These are phyloP conservation scores for Lasiodiplodia sp. DNA, from an alignment of 2,329 filamentous ascomycete species.

Conservation along the genomic window DNA sequence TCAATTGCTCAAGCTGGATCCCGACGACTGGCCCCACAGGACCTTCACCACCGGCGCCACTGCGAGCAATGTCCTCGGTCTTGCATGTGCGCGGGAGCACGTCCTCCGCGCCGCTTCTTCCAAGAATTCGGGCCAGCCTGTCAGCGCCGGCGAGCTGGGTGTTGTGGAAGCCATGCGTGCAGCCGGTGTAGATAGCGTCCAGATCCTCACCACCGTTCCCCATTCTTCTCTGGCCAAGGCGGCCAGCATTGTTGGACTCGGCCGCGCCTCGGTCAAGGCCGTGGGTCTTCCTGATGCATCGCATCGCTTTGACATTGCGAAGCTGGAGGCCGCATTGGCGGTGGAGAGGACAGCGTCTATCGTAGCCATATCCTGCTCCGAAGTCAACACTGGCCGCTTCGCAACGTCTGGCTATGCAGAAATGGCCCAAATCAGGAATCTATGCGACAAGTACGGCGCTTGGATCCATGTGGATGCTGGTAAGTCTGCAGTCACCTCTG, in stretches of 20 bases:
- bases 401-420: constrained; percentile 67
- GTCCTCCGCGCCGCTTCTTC: constrained; percentile 59
- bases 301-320: constrained; percentile 73
- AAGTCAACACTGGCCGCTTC: constrained; percentile 90
- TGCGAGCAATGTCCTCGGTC: constrained; percentile 68
- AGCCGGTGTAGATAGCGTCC: constrained; percentile 71
- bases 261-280: constrained; percentile 70
- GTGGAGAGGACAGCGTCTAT: constrained; percentile 69
- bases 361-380: constrained; percentile 81
- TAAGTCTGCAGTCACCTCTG: constrained; percentile 41
- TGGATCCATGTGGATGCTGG: constrained; percentile 91
- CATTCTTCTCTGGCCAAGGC: constrained; percentile 88
- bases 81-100: constrained; percentile 75
- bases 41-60: constrained; percentile 82
- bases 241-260: constrained; percentile 81
- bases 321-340: constrained; percentile 67
- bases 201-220: constrained; percentile 79
- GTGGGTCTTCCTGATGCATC: constrained; percentile 63
- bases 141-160: constrained; percentile 71
- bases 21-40: constrained; percentile 69
- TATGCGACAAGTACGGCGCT: constrained; percentile 76
- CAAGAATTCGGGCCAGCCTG: constrained; percentile 38
- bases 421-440: constrained; percentile 66
- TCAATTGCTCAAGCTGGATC: constrained; percentile 68
- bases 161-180: constrained; percentile 69